Conservation (phyloP, 2,329 filamentous ascomycete species). For the Alternaria rosae region DNA sequence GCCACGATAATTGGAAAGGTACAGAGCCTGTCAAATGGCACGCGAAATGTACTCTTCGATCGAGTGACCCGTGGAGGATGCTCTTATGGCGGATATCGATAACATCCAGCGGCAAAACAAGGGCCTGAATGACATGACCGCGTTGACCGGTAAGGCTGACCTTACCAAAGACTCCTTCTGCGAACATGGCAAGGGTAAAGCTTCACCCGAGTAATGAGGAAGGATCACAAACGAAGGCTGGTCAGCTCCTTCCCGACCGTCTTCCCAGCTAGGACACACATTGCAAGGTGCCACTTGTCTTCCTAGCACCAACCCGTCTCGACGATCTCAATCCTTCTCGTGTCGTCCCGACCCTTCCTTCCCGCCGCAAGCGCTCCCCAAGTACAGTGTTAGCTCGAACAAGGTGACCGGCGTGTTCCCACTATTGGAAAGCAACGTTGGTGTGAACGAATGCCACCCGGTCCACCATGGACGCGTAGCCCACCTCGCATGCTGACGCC, state of each 20-base stretch:
- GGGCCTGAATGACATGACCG: background rate
- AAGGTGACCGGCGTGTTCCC: background rate
- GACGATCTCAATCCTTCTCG: constrained; percentile 6
- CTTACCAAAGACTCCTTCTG: background rate
- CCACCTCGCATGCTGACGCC: constrained; percentile 5
- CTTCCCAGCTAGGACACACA: background rate
- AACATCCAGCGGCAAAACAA: background rate
- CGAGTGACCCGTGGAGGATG: background rate
- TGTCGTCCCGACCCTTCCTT: constrained; percentile 11
- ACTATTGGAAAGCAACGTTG: background rate
- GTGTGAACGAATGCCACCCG: background rate
- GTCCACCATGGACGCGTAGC: constrained; percentile 1
- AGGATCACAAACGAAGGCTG: background rate
- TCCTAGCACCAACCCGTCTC: background rate
- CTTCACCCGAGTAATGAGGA: background rate
- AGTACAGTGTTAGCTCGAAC: background rate
- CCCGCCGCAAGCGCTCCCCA: background rate
- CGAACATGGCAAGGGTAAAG: background rate
- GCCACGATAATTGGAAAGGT: background rate
- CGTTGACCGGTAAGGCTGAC: background rate
- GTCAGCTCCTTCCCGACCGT: background rate
- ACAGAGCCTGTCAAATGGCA: background rate
- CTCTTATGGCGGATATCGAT: background rate
- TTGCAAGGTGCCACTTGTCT: constrained; percentile 17
- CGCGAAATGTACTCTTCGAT: background rate